Evolutionary conservation across 2,329 filamentous ascomycete species (phyloP).

Genomic region (Davidsoniella virescens): DNA sequence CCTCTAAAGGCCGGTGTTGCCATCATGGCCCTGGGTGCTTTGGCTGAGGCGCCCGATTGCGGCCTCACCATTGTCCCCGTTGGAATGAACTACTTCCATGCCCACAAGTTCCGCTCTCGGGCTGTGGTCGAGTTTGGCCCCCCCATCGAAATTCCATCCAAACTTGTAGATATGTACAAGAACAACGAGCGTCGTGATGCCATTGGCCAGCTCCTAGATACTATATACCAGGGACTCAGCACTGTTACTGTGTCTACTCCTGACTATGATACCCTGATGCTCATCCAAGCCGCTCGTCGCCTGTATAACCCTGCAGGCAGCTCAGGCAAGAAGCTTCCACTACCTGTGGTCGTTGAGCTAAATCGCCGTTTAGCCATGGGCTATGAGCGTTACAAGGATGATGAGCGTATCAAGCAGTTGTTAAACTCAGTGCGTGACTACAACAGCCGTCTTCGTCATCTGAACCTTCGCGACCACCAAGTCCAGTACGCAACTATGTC

Average conservation of each 20-base stretch:
- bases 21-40: conserved; percentile 87
- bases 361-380: conserved; percentile 82
- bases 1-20: conserved; percentile 93
- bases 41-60: conserved; percentile 72
- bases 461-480: conserved; percentile 86
- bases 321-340: conserved; percentile 79
- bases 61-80: conserved; percentile 89
- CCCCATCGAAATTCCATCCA: conserved; percentile 67
- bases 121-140: conserved; percentile 91
- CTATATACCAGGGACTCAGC: conserved; percentile 68
- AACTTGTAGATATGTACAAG: conserved; percentile 74
- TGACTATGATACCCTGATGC: conserved; percentile 91
- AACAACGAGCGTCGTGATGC: conserved; percentile 71
- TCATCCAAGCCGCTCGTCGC: conserved; percentile 83
- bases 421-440: conserved; percentile 66
- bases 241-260: conserved; percentile 84
- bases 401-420: conserved; percentile 63
- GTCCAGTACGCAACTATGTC: conserved; percentile 82
- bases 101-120: conserved; percentile 92
- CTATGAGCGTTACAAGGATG: conserved; percentile 83
- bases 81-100: conserved; percentile 99
- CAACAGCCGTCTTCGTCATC: conserved; percentile 69
- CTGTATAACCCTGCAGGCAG: conserved; percentile 58
- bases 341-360: conserved; percentile 85
- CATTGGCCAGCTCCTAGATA: conserved; percentile 70